These are phyloP conservation scores for Escovopsis sp. DNA, from an alignment of 2,329 filamentous ascomycete genomes.

Conservation along the genomic window DNA sequence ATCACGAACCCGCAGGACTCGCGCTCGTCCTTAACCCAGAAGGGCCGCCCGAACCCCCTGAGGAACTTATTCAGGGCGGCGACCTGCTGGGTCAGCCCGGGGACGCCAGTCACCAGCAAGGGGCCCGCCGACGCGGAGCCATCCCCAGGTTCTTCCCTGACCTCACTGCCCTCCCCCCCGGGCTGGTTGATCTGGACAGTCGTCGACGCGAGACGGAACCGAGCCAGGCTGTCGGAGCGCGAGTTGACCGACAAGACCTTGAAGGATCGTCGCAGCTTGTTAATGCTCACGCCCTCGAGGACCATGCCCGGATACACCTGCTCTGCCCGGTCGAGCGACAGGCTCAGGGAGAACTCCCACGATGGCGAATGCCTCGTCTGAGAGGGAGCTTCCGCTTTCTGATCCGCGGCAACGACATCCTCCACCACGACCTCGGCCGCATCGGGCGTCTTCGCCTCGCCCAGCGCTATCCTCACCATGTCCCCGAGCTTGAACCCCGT, in stretches of 20 bases:
- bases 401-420: slow-evolving; percentile 35
- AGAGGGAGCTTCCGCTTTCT: neutral
- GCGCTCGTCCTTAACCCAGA: slow-evolving; percentile 15
- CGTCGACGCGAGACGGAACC: slow-evolving; percentile 25
- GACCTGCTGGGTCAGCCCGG: slow-evolving; percentile 52
- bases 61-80: slow-evolving; percentile 53
- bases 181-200: slow-evolving; percentile 23
- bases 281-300: slow-evolving; percentile 43
- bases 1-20: slow-evolving; percentile 50
- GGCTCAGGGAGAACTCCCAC: slow-evolving; percentile 24
- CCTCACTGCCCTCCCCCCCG: slow-evolving; percentile 10
- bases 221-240: slow-evolving; percentile 27
- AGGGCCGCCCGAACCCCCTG: slow-evolving; percentile 32
- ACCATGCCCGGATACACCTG: slow-evolving; percentile 54
- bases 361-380: slow-evolving; percentile 13
- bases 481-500: slow-evolving; percentile 61
- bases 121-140: slow-evolving; percentile 12
- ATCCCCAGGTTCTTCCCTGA: neutral
- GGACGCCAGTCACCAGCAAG: slow-evolving; percentile 41
- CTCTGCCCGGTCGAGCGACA: slow-evolving; percentile 41
- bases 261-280: slow-evolving; percentile 30
- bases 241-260: slow-evolving; percentile 41
- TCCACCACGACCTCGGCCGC: slow-evolving; percentile 45
- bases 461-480: slow-evolving; percentile 42
- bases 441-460: slow-evolving; percentile 32